Percentiles rank a stretch among this genome's conserved stretches.
These are phyloP conservation scores for Tubosaeta sp. DNA, from an alignment of 768 basidiomycete species.

Conservation along the genomic window DNA sequence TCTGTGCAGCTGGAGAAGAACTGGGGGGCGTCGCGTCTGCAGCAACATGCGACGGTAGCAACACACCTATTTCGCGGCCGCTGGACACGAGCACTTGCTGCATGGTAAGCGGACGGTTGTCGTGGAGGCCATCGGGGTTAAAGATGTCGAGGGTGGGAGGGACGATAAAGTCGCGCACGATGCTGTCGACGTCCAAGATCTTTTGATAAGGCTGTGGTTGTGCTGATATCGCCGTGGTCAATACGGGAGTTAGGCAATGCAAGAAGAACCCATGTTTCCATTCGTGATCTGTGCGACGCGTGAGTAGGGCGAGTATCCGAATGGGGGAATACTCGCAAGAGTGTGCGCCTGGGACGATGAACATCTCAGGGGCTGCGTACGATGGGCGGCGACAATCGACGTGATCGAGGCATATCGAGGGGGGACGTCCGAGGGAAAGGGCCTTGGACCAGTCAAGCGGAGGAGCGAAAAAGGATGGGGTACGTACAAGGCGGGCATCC, in stretches of 20 bases:
- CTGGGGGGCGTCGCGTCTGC: constrained; percentile 30
- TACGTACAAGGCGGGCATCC: constrained; percentile 61
- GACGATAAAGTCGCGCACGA: constrained; percentile 51
- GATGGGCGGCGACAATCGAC: constrained; percentile 54
- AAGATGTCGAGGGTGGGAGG: constrained; percentile 48
- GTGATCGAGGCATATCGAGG: constrained; percentile 60
- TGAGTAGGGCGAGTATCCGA: constrained; percentile 7
- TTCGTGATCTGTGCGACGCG: constrained; percentile 49
- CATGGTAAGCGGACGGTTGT: constrained; percentile 55
- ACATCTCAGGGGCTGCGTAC: constrained; percentile 29
- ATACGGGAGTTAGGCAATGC: constrained; percentile 57
- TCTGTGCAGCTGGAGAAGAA: constrained; percentile 63
- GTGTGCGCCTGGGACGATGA: constrained; percentile 24
- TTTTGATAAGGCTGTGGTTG: constrained; percentile 48
- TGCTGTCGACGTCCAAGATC: constrained; percentile 50
- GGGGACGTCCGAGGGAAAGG: constrained; percentile 66
- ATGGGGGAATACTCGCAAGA: constrained; percentile 25
- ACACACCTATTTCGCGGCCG: constrained; percentile 59
- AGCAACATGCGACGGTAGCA: constrained; percentile 12
- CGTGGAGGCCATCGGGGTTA: constrained; percentile 33
- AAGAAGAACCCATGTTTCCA: constrained; percentile 69
- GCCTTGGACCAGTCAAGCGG: constrained; percentile 39
- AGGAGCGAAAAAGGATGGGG: constrained; percentile 11
- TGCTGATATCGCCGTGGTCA: constrained; percentile 53
- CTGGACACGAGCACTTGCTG: constrained; percentile 58